Evolutionary conservation across 306 rosid genomes (phyloP), one percentile per base, ranked within the genome.

Genomic region (Coriaria nepalensis): DNA sequence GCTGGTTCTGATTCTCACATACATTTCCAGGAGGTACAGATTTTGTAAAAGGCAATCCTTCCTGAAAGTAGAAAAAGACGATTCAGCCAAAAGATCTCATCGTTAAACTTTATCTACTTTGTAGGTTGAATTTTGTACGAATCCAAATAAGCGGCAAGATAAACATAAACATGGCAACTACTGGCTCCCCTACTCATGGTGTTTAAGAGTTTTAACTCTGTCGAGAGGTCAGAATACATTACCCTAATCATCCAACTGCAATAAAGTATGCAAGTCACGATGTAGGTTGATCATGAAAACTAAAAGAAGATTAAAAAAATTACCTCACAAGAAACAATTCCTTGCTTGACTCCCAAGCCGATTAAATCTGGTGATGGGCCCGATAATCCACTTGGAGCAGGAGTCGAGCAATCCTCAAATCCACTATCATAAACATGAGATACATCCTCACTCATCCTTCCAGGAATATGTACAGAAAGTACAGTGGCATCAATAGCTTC

Each of bases 1-100:
- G 94, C 68, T 77, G 87, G 47, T 84, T 87, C 52, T 62, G 90
- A 59, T 77, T 81, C 56, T 78, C 84, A 6, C 63, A 55, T 49
- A 67, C 57, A 61, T 43, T 57, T 49, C 74, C 79, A 40, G 68
- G 72, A 57, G 49, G 43, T 60, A 50, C 37, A 35, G 71, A 43
- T 51, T 65, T 85, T n/a, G 85, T 10, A 32, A 64, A 68, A 15
- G 69, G 67, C 48, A 71, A 65, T 68, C 84, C 82, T 10, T 67
- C 75, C 98, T 92, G 83, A 57, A 67, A 35, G 56, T 68, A 32
- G 74, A 48, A 50, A 61, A 20, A 48, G 34, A 66, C 48, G 29
- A 13, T 32, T 53, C 49, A 53, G 45, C 37, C 44, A 49, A 72
- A 49, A 15, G 41, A 61, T 15, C 15, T 53, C 13, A 13, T 7